These are phyloP conservation scores for Podospora pseudoanserina DNA, from an alignment of 495 filamentous ascomycete species.

Conservation along the genomic window DNA sequence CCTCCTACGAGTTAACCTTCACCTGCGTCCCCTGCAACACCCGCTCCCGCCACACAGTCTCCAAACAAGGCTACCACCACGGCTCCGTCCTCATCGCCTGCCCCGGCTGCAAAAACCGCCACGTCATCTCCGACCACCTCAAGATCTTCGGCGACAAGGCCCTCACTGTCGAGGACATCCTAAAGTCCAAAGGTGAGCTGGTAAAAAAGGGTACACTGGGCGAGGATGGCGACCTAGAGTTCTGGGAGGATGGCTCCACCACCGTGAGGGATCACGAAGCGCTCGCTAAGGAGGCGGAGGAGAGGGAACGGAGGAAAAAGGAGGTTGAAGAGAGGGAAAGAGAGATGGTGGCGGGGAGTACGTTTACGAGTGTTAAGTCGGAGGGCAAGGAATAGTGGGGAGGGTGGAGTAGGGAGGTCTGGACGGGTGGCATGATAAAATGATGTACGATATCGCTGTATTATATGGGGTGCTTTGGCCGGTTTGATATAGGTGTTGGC, in stretches of 20 bases:
- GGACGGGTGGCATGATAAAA: background rate
- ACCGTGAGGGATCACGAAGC: slow-evolving; percentile 19
- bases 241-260: slow-evolving; percentile 61
- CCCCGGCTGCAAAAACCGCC: slow-evolving; percentile 74
- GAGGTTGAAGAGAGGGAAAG: background rate
- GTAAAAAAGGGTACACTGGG: slow-evolving; percentile 59
- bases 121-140: slow-evolving; percentile 90
- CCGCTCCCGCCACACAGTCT: slow-evolving; percentile 72
- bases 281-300: slow-evolving; percentile 5
- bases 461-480: background rate
- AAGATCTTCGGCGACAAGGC: slow-evolving; percentile 66
- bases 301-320: slow-evolving; percentile 8
- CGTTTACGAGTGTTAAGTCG: slow-evolving; percentile 26
- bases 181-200: slow-evolving; percentile 60
- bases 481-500: slow-evolving; percentile 1
- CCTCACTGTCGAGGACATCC: slow-evolving; percentile 67
- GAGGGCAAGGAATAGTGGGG: background rate
- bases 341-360: slow-evolving; percentile 25
- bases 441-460: slow-evolving; percentile 1
- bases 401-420: background rate
- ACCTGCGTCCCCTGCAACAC: slow-evolving; percentile 82
- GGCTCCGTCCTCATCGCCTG: slow-evolving; percentile 87
- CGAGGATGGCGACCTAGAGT: slow-evolving; percentile 60
- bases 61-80: slow-evolving; percentile 89
- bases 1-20: slow-evolving; percentile 76